Base-by-base conservation (phyloP, 2,329 filamentous ascomycete genomes). In the Sordariomycetes sp. region DNA sequence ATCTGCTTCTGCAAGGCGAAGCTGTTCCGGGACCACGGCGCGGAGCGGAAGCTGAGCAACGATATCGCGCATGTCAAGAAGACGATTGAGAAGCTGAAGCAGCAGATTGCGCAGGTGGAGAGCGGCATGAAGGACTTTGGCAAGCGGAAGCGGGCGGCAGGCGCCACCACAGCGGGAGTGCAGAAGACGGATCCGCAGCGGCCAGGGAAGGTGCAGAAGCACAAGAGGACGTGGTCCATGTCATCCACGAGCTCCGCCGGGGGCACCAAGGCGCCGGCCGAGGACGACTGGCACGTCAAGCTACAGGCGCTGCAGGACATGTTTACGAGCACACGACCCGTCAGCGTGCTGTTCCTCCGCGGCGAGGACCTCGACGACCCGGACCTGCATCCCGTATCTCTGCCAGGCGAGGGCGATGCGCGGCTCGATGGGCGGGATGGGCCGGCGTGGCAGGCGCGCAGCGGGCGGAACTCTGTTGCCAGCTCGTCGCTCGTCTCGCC, bases 1-100 rank as follows among this genome's bases (percentile, higher is more conserved):
- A 85, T 96, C 24, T 92, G 89, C 69, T 97, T 87, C 70, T 96
- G 92, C 78, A 96, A 95, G 71, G 92, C 96, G 60, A 97, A 97
- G 70, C 82, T 97, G 2, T 97, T 97, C 77, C 83, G 92, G 61
- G 92, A 97, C 66, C 94, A 97, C 65, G 92, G 92, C 25, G 94
- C 94, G 0, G 92, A 97, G 70, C 84, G 92, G 55, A 97, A 97
- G 68, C 78, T 97, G 1, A 91, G 91, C 17, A 97, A 97, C 66
- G 92, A 97, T 63, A 81, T 96, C 10, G 88, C 89, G 0, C 92
- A 97, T 65, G 89, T 97, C 62, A 95, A 95, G 71, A 97, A 96
- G 73, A 89, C 87, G 0, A 96, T 97, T 63, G 92, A 96, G 66
- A 97, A 96, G 71, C 74, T 96, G 53, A 95, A 95, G 70, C 90